Evolutionary conservation across 768 basidiomycete species (phyloP), one percentile per base, ranked within the genome.

Genomic region (Pisolithus orientalis): DNA sequence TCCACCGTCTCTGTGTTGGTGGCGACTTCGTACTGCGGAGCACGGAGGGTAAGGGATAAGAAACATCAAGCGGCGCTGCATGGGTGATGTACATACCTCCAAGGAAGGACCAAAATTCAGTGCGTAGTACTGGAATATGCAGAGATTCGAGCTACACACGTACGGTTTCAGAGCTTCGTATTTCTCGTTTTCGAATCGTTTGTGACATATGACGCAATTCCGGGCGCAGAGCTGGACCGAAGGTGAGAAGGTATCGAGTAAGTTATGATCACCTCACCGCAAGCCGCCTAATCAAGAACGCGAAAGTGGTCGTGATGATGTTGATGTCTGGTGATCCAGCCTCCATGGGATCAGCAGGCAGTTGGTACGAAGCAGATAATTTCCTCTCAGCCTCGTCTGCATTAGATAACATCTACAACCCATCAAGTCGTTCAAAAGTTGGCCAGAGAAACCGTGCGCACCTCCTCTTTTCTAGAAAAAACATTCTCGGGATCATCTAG

Each of bases 181-280:
- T 39, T 7, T 7, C 5, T 77, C 72, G 9, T 68, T 71, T 9
- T 71, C 59, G 29, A 84, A 70, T 54, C 74, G 77, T 57, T 78
- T 78, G 59, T 85, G 85, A 66, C 87, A 87, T n/a, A 85, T 82
- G n/a, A 85, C 72, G 57, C 87, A 89, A 65, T 80, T 85, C 21
- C 79, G 73, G 0, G 82, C 79, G 57, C 84, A 87, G 21, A 87
- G 72, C 82, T 85, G 53, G 28, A 34, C 32, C 32, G 13, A 1
- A 39, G 37, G 38, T 44, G 29, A 48, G 40, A 14, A 54, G 34
- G 4, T 16, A 24, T 13, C 32, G 32, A 34, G 46, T 21, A 38
- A 17, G 16, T 14, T 40, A 51, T 9, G 17, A 31, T 43, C 13
- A 44, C 10, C 74, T 50, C 56, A 84, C 84, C 52, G 78, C 74